Evolutionary conservation across 2,329 filamentous ascomycete genomes (phyloP), one percentile per base, ranked within the genome.

Genomic region (Ascochyta pisi): DNA sequence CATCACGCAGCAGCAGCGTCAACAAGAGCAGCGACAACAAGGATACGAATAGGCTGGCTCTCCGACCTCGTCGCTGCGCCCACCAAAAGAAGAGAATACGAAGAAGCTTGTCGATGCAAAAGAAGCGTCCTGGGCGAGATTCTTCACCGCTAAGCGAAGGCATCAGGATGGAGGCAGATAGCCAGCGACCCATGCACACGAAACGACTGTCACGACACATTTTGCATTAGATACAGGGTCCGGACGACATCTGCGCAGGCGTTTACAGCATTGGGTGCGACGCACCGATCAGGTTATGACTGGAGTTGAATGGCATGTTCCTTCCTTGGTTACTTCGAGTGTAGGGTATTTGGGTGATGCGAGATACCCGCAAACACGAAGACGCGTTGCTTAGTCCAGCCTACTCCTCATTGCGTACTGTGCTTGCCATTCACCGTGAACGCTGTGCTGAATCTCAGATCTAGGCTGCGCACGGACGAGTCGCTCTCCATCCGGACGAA

Each of bases 1-100:
- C 13, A 81, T 92, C 61, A 65, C 69, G 6, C 70, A 73, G 47
- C 63, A 71, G 19, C 60, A 66, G 45, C 68, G 63, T 15, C 70
- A 73, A 51, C 62, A 69, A 26, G 59, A 64, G 40, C 68, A 64
- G 19, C 66, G 71, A 39, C 46, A 50, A 35, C 53, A 47, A 34
- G 53, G 53, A 24, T 56, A 56, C 42, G 43, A 19, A 47, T 56
- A 56, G 53, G 15, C 22, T 34, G 26, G 2, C 47, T 56, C 38
- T 33, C 37, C 38, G 9, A 35, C 27, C n/a, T 34, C 22, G 38
- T 43, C 33, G 47, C 22, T 56, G 47, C 53, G 3, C 26, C 16
- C 9, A 4, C n/a, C 42, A 23, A 33, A 24, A 34, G 41, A 38
- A 50, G 37, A 40, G n/a, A 47, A 56, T 12, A 24, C 13, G 8